phyloP scores from a whole-genome alignment of 257 asterid genomes.

The Solanum clarkiae region DNA sequence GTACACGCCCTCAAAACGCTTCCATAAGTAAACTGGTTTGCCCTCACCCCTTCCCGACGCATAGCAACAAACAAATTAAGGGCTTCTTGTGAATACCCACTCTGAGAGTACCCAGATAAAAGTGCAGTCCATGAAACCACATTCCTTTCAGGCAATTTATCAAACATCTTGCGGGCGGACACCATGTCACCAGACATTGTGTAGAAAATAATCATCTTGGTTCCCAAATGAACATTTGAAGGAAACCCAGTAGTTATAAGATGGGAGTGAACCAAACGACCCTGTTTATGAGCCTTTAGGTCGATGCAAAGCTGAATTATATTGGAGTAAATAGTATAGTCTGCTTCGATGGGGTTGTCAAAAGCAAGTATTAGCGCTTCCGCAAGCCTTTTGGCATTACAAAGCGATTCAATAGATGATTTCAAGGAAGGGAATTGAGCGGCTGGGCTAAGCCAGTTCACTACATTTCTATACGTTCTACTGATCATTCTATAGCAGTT shows the following conservation, averaged over 20 bases:
- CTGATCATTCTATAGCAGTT: background rate
- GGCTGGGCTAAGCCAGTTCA: background rate
- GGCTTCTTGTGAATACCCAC: slow-evolving; percentile 21
- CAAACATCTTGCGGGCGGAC: slow-evolving; percentile 30
- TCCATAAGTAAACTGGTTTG: slow-evolving; percentile 51
- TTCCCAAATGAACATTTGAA: slow-evolving; percentile 14
- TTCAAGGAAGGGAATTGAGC: background rate
- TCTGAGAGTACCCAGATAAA: slow-evolving; percentile 38
- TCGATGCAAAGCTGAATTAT: slow-evolving; percentile 26
- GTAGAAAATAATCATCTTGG: slow-evolving; percentile 38
- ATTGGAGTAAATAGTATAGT: slow-evolving; percentile 29
- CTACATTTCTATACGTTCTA: background rate
- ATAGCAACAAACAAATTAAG: slow-evolving; percentile 25
- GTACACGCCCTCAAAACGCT: slow-evolving; percentile 44
- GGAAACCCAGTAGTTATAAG: slow-evolving; percentile 18
- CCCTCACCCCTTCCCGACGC: slow-evolving; percentile 31
- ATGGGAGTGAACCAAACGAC: slow-evolving; percentile 25
- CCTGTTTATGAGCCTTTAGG: slow-evolving; percentile 13
- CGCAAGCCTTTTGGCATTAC: background rate
- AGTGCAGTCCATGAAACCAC: slow-evolving; percentile 56
- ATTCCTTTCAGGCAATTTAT: slow-evolving; percentile 20
- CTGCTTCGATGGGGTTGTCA: background rate
- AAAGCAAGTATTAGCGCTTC: background rate
- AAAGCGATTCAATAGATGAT: background rate
- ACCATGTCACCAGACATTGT: slow-evolving; percentile 17